These are phyloP conservation scores for Ambrosiella xylebori DNA, from an alignment of 2,329 filamentous ascomycete species.

Conservation along the genomic window DNA sequence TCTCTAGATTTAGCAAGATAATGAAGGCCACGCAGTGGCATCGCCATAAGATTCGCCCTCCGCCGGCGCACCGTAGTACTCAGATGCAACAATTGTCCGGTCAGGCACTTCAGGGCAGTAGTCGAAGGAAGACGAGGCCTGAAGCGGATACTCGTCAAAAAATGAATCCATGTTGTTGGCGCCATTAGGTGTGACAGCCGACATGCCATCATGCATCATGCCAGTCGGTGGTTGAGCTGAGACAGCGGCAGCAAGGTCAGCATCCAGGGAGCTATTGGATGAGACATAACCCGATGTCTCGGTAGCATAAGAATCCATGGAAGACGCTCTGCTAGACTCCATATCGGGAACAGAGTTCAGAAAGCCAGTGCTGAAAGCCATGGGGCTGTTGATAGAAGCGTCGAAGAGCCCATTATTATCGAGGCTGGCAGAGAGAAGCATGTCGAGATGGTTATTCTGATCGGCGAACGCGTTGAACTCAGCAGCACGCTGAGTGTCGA, in stretches of 20 bases:
- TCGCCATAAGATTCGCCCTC: slow-evolving; percentile 10
- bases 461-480: slow-evolving; percentile 2
- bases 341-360: slow-evolving; percentile 2
- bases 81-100: background rate
- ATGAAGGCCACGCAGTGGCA: slow-evolving; percentile 7
- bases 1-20: background rate
- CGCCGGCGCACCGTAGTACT: background rate
- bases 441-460: background rate
- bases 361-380: slow-evolving; percentile 1
- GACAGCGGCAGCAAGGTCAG: background rate
- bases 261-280: slow-evolving; percentile 1
- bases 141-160: slow-evolving; percentile 3
- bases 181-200: background rate
- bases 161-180: slow-evolving; percentile 6
- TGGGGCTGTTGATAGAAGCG: slow-evolving; percentile 6
- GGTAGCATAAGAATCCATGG: slow-evolving; percentile 6
- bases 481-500: background rate
- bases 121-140: background rate
- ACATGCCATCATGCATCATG: background rate
- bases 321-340: slow-evolving; percentile 10
- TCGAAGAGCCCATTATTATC: slow-evolving; percentile 1
- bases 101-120: slow-evolving; percentile 2
- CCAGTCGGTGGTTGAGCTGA: background rate
- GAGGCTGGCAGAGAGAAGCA: slow-evolving; percentile 1
- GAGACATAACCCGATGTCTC: slow-evolving; percentile 10